A percentile compares a stretch with the other conserved stretches of the same genome.
These are phyloP conservation scores for Rubia tinctorum DNA, from an alignment of 305 asterid genomes.

Conservation along the genomic window DNA sequence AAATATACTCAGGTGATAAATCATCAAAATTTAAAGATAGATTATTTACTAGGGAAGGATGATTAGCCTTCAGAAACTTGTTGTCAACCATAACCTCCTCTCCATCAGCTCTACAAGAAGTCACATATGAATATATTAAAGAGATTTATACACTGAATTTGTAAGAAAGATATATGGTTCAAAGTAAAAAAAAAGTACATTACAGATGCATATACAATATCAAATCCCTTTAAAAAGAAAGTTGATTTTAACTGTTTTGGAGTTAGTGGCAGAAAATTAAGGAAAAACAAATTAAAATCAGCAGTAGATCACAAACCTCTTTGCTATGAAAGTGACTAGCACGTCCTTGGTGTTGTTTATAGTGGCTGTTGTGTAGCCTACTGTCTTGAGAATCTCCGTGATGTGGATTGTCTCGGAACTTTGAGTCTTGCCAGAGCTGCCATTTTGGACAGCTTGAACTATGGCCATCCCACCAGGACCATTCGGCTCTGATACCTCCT, in stretches of 20 bases:
- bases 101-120: conserved; percentile 74
- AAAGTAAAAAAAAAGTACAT: not conserved
- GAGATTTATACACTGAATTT: not conserved
- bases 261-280: too few species aligned
- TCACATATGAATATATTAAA: not conserved
- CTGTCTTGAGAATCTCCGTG: conserved; percentile 66
- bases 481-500: conserved; percentile 21
- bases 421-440: conserved; percentile 31
- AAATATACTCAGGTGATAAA: conserved; percentile 1
- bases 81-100: conserved; percentile 67
- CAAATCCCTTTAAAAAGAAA: not conserved
- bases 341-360: conserved; percentile 57
- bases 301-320: conserved; percentile 55
- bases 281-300: not conserved
- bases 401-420: conserved; percentile 29
- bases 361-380: conserved; percentile 48
- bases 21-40: not conserved
- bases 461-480: conserved; percentile 22
- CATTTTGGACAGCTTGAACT: conserved; percentile 34
- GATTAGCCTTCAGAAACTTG: conserved; percentile 67
- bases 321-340: conserved; percentile 66
- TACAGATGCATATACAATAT: too few species aligned
- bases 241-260: too few species aligned
- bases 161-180: not conserved
- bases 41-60: conserved; percentile 59